Evolutionary conservation across 371 early-diverging fungal genomes (phyloP).

Genomic region (Mortierella sp.): DNA sequence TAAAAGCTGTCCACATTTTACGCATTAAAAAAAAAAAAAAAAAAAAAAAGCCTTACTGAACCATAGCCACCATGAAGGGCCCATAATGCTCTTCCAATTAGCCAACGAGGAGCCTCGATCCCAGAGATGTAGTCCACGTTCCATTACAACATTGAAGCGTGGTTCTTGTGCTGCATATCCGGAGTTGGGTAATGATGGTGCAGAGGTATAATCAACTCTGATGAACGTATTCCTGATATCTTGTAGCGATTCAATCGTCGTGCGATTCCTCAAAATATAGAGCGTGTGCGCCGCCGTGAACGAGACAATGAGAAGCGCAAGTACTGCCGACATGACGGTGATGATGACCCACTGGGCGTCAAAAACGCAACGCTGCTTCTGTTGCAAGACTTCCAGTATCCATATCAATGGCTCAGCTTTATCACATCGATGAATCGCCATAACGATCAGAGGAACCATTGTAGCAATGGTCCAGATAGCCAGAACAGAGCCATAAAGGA

Average conservation of each 20-base stretch:
- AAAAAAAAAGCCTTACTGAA: conserved; percentile 39
- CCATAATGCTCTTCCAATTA: conserved; percentile 59
- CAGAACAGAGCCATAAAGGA: conserved; percentile 69
- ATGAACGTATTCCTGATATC: conserved; percentile 33
- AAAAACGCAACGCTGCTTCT: conserved; percentile 1
- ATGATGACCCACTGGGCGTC: conserved; percentile 36
- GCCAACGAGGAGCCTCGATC: conserved; percentile 48
- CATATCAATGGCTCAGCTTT: not conserved
- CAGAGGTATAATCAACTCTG: conserved; percentile 32
- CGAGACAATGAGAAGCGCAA: conserved; percentile 45
- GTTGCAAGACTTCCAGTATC: not conserved
- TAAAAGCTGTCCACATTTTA: too few relatives aligned
- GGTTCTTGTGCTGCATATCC: conserved; percentile 4
- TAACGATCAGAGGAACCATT: conserved; percentile 42
- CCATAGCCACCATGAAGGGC: conserved; percentile 59
- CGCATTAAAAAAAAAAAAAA: too few relatives aligned
- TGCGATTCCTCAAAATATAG: conserved; percentile 48
- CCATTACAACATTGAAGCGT: conserved; percentile 40
- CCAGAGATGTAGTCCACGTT: conserved; percentile 51
- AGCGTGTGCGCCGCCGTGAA: conserved; percentile 53
- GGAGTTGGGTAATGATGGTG: conserved; percentile 6
- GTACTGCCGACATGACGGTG: conserved; percentile 33
- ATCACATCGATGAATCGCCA: conserved; percentile 23
- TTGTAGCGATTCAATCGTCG: conserved; percentile 54
- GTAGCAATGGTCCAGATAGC: conserved; percentile 67